Base-by-base conservation (phyloP, 225 moss, liverwort and hornwort species). In the Pseudisothecium myosuroides region DNA sequence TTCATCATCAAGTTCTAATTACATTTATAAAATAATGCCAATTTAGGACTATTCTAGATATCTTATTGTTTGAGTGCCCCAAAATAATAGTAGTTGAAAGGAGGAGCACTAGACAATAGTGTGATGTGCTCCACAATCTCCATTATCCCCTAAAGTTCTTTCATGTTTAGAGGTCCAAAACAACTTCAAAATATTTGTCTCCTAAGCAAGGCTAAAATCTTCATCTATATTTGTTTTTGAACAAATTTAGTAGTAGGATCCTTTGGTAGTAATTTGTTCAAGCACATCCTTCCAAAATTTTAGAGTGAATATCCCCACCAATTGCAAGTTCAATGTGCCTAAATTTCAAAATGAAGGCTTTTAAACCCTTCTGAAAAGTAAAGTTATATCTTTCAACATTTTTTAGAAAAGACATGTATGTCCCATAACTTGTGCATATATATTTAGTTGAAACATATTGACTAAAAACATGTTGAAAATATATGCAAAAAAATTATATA, bases 81-180 rank as follows among this genome's bases (percentile, higher is more conserved):
- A 29, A 29, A 47, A 29, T 29, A 45, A 10, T 0, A 17, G 0
- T 17, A 47, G 29, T 47, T 45, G 74, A 74, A 45, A 10, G 11
- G 2, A 14, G 1, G 16, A 74, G 29, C 6, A 74, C 74, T 4
- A 17, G 0, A 2, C 47, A 47, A 29, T 47, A 47, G 17, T 18
- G 17, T 28, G 6, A 0, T 0, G 3, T 73, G 6, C 3, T 28
- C 28, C 5, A 28, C 9, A 43, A 41, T 5, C 28, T 0, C 7
- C 3, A 67, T 37, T 67, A 6, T 37, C 6, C 0, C 2, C 24
- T 39, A 39, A 69, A 69, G n/a, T 24, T 69, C 8, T 1, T 41
- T 26, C 8, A 41, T 71, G 14, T 41, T 71, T 71, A 24, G 11
- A 65, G 11, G 36, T 5, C 10, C 36, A 66, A 19, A 36, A 36